A percentile compares a stretch with the other conserved stretches of the same genome.
Conservation (phyloP, 495 filamentous ascomycete genomes). For the Cenococcum geophilum region DNA sequence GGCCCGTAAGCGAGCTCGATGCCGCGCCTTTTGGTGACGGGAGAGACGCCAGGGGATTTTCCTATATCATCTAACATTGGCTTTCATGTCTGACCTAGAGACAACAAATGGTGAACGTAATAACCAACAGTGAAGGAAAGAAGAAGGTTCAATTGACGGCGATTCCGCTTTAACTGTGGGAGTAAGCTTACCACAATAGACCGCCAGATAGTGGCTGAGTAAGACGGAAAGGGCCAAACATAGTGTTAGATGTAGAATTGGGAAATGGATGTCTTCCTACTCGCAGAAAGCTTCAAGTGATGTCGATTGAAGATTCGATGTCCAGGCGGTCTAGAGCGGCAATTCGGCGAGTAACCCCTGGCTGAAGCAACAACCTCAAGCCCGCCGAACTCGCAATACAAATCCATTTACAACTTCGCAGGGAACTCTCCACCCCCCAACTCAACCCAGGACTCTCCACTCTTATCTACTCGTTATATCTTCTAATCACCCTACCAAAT, state of each 20-base stretch:
- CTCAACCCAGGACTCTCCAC: neutral
- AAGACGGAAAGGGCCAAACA: constrained; percentile 78
- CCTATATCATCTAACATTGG: constrained; percentile 45
- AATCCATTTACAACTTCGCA: neutral
- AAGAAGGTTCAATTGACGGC: neutral
- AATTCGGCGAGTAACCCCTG: neutral
- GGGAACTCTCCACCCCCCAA: neutral
- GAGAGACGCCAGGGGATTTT: constrained; percentile 98
- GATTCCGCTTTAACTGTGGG: neutral
- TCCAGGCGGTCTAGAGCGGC: neutral
- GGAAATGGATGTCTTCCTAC: neutral
- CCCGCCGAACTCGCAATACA: neutral
- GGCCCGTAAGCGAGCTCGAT: constrained; percentile 74
- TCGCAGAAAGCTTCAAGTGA: neutral
- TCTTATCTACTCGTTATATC: too few relatives aligned
- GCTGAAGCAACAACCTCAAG: neutral
- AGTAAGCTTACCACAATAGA: constrained; percentile 35
- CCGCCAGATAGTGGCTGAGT: constrained; percentile 71
- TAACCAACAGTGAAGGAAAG: neutral
- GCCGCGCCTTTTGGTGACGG: constrained; percentile 77
- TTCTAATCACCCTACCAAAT: neutral
- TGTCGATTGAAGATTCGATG: constrained; percentile 6
- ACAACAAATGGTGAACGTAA: too few relatives aligned
- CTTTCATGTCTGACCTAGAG: too few relatives aligned
- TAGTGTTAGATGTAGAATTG: constrained; percentile 35